These are phyloP conservation scores for Trichoderma sp. DNA, from an alignment of 2,329 filamentous ascomycete genomes.

Conservation along the genomic window DNA sequence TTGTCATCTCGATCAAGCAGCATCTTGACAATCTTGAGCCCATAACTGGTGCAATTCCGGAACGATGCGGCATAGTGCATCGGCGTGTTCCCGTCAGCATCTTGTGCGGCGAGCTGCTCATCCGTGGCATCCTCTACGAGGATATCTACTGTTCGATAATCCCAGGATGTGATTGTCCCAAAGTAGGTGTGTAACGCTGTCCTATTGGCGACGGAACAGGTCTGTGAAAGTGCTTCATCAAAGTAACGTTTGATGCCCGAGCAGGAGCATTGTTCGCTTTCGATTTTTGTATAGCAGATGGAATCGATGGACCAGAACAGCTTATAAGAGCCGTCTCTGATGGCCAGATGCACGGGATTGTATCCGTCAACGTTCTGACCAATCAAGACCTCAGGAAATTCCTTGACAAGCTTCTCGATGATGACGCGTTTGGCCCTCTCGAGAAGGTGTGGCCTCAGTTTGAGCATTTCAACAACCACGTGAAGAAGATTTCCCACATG, in stretches of 20 bases:
- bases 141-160: neutral
- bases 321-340: neutral
- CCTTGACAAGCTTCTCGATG: neutral
- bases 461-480: too few relatives aligned
- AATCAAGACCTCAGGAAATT: neutral
- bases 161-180: neutral
- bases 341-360: neutral
- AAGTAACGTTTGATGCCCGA: neutral
- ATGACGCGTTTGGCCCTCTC: too few relatives aligned
- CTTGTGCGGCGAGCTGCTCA: neutral
- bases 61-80: slow-evolving; percentile 3
- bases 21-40: neutral
- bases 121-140: neutral
- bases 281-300: neutral
- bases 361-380: neutral
- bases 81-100: neutral
- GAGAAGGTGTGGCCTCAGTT: too few relatives aligned
- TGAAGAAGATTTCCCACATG: too few relatives aligned
- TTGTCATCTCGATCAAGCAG: neutral
- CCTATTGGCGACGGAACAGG: neutral
- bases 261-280: neutral
- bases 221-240: neutral
- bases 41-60: neutral
- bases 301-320: neutral
- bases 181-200: neutral